Evolutionary conservation across 129 eudicot species (phyloP), one percentile per base, ranked within the genome.

Genomic region (Lactuca sativa): DNA sequence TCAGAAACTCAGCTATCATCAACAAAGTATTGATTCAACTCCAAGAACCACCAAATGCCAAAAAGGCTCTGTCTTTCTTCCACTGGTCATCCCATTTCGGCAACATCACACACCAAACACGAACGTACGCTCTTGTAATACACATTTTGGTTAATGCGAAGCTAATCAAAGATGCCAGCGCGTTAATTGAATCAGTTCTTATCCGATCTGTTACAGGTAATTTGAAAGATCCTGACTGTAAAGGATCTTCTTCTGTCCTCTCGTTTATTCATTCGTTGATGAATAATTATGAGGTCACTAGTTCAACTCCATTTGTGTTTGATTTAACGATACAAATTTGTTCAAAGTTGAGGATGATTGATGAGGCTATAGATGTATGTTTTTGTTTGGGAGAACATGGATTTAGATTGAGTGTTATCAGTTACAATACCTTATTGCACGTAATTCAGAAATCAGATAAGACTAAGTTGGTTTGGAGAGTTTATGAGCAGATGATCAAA

Each of bases 401-500:
- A 59, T 80, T 88, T 74, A 59, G 70, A 40, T 72, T 86, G 72
- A 86, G 89, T 73, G 61, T 84, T 6, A 80, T 70, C 62, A 92
- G 80, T 75, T 92, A 82, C 65, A 92, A 92, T 74, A 81, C 84
- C 47, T 75, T 92, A 77, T 73, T 89, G 18, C 82, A 84, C 49
- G 90, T 86, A 9, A 70, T 82, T 71, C 85, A 76, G 55, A 92
- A 79, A 64, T 84, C 96, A 4, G 83, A 83, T 31, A 73, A 57
- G 36, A 43, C 55, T 12, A 49, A 13, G 25, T 66, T 86, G 81
- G 82, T 86, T 78, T 89, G 95, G 95, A 67, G 43, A 70, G 76
- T 92, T 37, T 92, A 92, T 59, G 89, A 83, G 84, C 84, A 80
- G 67, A 92, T 92, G 96, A 84, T 89, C 62, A 70, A 79, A n/a